A percentile compares a stretch with the other conserved stretches of the same genome.
phyloP scores from a whole-genome alignment of 2,329 filamentous ascomycete genomes.

The Apiospora arundinis region DNA sequence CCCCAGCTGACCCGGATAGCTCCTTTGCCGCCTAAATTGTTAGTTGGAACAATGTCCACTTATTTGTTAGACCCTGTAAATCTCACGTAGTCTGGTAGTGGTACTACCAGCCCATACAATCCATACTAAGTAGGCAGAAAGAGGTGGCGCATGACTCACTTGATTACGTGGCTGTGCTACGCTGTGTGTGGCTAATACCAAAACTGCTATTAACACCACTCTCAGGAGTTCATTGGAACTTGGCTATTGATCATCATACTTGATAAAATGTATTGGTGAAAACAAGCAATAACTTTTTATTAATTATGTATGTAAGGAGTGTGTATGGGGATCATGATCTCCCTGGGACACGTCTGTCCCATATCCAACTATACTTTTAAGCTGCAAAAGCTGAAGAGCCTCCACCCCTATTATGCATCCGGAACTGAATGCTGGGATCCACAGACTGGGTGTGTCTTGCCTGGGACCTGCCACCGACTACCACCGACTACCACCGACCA shows the following conservation, averaged over 20 bases:
- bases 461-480: not conserved
- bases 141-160: not conserved
- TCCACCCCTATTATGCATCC: not conserved
- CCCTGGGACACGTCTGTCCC: slow-evolving; percentile 5
- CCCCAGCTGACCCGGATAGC: not conserved
- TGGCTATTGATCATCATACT: not conserved
- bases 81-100: too few relatives aligned
- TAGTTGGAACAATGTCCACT: too few relatives aligned
- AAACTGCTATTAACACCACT: not conserved
- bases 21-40: not conserved
- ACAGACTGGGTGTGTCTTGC: slow-evolving; percentile 1
- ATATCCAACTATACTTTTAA: not conserved
- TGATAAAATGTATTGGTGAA: not conserved
- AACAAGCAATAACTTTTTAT: not conserved
- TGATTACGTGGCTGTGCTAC: not conserved
- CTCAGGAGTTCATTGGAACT: not conserved
- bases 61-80: not conserved
- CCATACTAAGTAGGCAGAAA: too few relatives aligned
- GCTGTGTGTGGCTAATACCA: not conserved
- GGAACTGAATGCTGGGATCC: not conserved
- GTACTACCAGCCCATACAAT: not conserved
- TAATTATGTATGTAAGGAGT: not conserved
- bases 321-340: not conserved
- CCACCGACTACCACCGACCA: not conserved
- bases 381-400: slow-evolving; percentile 9